Evolutionary conservation across 1,284 basidiomycete species (phyloP).

Genomic region (Malassezia vespertilionis): DNA sequence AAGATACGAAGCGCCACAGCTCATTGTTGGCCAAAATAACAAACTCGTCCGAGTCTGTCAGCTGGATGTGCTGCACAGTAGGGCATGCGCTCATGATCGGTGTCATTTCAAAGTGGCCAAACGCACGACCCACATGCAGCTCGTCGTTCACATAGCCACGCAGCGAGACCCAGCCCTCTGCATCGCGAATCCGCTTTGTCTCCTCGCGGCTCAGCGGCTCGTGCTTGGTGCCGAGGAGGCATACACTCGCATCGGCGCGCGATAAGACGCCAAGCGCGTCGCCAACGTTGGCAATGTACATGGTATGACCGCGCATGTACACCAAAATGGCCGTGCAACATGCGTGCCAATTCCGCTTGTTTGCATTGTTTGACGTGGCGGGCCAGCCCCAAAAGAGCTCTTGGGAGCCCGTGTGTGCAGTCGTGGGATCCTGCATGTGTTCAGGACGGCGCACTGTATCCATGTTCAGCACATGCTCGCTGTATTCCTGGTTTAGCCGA

Average conservation of each 20-base stretch:
- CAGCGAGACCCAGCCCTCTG: constrained; percentile 94
- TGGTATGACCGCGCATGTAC: constrained; percentile 68
- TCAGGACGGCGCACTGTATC: no score
- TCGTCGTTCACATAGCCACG: constrained; percentile 86
- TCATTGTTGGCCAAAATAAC: constrained; percentile 88
- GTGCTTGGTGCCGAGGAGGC: constrained; percentile 69
- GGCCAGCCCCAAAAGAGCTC: constrained; percentile 20
- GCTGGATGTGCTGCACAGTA: constrained; percentile 60
- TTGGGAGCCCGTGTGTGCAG: constrained; percentile 13
- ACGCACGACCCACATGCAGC: constrained; percentile 78
- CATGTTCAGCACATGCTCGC: constrained; percentile 33
- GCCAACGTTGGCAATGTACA: constrained; percentile 85
- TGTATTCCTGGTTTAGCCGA: constrained; percentile 39
- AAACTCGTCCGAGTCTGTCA: constrained; percentile 85
- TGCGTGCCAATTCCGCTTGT: constrained; percentile 35
- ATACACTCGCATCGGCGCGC: constrained; percentile 61
- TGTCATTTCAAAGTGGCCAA: constrained; percentile 82
- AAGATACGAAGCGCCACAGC: constrained; percentile 86
- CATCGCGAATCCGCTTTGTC: constrained; percentile 71
- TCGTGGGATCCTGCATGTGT: constrained; percentile 22
- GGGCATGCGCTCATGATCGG: constrained; percentile 85
- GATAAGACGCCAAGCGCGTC: constrained; percentile 82
- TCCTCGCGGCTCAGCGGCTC: constrained; percentile 81
- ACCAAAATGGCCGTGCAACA: constrained; percentile 70
- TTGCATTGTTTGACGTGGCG: constrained; percentile 12